Conservation (phyloP, 2,329 filamentous ascomycete species). For the Arthroderma uncinatum region DNA sequence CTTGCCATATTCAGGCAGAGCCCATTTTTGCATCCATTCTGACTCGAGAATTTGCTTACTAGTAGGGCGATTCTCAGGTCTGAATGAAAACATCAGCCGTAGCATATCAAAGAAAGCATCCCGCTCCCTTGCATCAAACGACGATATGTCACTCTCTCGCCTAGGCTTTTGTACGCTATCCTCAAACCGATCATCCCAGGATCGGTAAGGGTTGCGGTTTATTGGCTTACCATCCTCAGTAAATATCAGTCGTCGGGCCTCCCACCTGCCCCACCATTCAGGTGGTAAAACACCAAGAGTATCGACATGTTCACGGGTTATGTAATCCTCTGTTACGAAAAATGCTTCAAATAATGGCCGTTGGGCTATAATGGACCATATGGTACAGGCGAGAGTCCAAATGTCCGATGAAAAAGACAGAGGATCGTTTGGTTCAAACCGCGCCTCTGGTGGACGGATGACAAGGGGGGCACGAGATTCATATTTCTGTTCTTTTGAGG, state of each 20-base stretch:
- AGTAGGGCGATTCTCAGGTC: background rate
- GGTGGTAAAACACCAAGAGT: background rate
- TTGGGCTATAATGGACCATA: slow-evolving; percentile 23
- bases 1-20: background rate
- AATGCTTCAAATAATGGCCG: slow-evolving; percentile 14
- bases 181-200: background rate
- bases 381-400: slow-evolving; percentile 26
- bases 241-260: background rate
- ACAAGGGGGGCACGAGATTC: slow-evolving; percentile 4
- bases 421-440: slow-evolving; percentile 6
- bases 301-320: background rate
- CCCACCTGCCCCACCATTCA: slow-evolving; percentile 6
- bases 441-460: slow-evolving; percentile 9
- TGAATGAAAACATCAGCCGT: background rate
- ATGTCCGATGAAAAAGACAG: slow-evolving; percentile 11
- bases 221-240: background rate
- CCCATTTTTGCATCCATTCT: background rate
- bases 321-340: slow-evolving; percentile 1
- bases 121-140: background rate
- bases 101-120: background rate
- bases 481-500: background rate
- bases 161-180: background rate
- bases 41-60: background rate
- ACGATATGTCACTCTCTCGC: background rate
- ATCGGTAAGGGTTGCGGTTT: background rate